Evolutionary conservation across 139 green algal species (phyloP).

Genomic region (Tetraselmis striata): DNA sequence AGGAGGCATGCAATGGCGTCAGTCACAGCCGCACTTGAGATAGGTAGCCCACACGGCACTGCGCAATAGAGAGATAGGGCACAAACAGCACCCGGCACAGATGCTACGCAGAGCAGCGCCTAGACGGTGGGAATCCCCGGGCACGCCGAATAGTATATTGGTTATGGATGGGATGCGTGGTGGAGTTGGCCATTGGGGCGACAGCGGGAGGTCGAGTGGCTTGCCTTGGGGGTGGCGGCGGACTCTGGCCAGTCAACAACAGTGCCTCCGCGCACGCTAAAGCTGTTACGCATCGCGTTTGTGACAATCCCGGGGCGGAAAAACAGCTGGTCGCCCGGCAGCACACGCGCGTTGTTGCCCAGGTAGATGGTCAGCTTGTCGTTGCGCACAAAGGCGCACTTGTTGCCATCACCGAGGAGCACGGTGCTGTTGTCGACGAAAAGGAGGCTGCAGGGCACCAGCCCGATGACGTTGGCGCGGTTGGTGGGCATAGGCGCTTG

Average conservation of each 20-base stretch:
- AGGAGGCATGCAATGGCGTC: neutral
- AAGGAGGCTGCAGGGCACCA: constrained; percentile 9
- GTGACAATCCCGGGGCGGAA: constrained; percentile 1
- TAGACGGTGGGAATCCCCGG: too few species aligned
- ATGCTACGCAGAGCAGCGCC: too few species aligned
- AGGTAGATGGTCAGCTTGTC: constrained; percentile 6
- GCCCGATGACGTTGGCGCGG: constrained; percentile 11
- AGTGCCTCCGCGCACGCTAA: neutral
- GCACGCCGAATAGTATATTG: too few species aligned
- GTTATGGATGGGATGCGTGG: too few species aligned
- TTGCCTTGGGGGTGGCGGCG: neutral
- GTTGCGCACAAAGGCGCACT: constrained; percentile 13
- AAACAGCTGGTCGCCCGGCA: constrained; percentile 13
- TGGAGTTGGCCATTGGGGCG: too few species aligned
- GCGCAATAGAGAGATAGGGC: too few species aligned
- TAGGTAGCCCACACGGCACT: too few species aligned
- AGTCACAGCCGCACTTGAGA: neutral
- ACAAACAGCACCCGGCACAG: too few species aligned
- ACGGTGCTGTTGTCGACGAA: constrained; percentile 1
- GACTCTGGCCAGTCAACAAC: neutral
- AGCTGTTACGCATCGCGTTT: constrained; percentile 1
- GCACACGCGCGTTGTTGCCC: constrained; percentile 8
- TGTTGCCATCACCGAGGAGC: constrained; percentile 6
- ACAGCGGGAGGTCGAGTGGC: too few species aligned
- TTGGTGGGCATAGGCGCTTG: constrained; percentile 10